Evolutionary conservation across 768 basidiomycete genomes (phyloP), one percentile per base, ranked within the genome.

Genomic region (Pleurotus salmoneostramineus): DNA sequence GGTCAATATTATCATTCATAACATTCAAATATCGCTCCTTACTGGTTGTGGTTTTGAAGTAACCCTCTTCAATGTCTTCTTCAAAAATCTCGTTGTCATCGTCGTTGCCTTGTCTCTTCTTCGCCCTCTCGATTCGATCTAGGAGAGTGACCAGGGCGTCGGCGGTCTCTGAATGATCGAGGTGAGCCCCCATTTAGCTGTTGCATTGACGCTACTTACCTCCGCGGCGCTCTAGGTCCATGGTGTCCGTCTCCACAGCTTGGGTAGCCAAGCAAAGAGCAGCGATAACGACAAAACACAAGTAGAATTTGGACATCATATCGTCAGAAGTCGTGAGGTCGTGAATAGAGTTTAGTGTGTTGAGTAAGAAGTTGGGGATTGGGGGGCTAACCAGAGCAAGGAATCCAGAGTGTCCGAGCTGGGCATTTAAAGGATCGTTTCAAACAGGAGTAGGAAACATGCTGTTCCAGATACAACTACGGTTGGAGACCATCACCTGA

Each of bases 381-480:
- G 55, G 42, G 60, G 61, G 59, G 64, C 61, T 64, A 59, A 59
- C 64, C 61, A 64, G 64, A 56, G 60, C 60, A 37, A 43, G 50
- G 49, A 49, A 27, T 50, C 4, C 7, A 12, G 56, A 60, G 56
- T 10, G 56, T 45, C 12, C 27, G 6, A 11, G 60, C 57, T 8
- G 56, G 54, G 35, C 56, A n/a, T 37, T 21, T 15, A 47, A 42
- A 40, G 35, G 21, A 27, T 27, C 14, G 27, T 47, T 36, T 33
- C 51, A n/a, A 36, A 15, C 57, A 37, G 21, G 36, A 36, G 33
- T 36, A 56, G 49, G 44, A 56, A 47, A 56, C 54, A 15, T 35
- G 45, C 33, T 43, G 33, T 56, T 52, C 43, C 12, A 47, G n/a
- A 21, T 52, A 33, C 50, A 32, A 36, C 6, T 15, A 15, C 15